Evolutionary conservation across 805 yeast genomes (phyloP), one percentile per base, ranked within the genome.

Genomic region (Starmerella scarabaei): DNA sequence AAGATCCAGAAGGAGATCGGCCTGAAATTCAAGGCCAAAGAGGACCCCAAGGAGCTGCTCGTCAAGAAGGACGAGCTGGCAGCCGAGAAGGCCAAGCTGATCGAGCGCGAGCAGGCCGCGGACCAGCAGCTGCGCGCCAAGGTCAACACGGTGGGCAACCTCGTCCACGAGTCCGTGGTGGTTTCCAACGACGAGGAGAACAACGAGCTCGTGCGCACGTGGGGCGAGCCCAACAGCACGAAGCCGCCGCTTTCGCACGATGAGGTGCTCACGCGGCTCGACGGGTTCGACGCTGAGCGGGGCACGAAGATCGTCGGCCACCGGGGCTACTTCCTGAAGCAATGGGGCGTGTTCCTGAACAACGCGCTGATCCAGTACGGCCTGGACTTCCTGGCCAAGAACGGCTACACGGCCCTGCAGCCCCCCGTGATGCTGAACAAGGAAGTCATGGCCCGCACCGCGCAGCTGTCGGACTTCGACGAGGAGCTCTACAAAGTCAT

Each of bases 341-440:
- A 80, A 61, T 81, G 75, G 56, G 98, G 98, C 67, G 98, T 91
- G 35, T 91, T 86, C 68, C 73, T 91, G 63, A 91, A 91, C 72
- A 97, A 91, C 69, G 98, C 98, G 33, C 71, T 91, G 62, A 91
- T 91, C 63, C 91, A 86, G 73, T 88, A 86, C 59, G 98, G 98
- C 53, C 73, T 91, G 59, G 69, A 72, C 45, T 86, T 84, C 66
- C 72, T 91, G 61, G 73, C 82, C 49, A 66, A 73, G 55, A 74
- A 77, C 53, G 85, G 77, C 37, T 91, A 84, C 69, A 69, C 70
- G 40, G 94, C 97, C 48, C 71, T 91, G 63, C 98, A 91, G 69
- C 93, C 98, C 14, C 98, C 98, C 43, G 95, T 88, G 33, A 91
- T 91, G 98, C 84, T 91, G 95, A 91, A 91, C 76, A 91, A 91